These are phyloP conservation scores for Ustilago loliicola DNA, from an alignment of 1,284 basidiomycete genomes.

Conservation along the genomic window DNA sequence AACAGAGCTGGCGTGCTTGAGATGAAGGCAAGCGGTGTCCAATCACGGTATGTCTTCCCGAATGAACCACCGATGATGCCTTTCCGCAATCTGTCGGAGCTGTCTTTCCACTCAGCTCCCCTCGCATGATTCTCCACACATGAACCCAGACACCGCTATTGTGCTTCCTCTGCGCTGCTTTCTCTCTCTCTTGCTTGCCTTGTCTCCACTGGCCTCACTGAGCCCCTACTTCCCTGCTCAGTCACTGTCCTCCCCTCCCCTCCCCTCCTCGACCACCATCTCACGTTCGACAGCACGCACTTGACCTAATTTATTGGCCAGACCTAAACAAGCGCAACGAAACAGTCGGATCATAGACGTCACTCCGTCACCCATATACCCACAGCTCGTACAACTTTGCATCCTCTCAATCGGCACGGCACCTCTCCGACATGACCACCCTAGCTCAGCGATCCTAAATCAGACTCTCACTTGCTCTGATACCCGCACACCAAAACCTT, in stretches of 20 bases:
- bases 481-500: neutral
- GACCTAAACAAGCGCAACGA: too few relatives aligned
- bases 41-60: neutral
- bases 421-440: conserved; percentile 10
- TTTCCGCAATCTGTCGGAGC: conserved; percentile 8
- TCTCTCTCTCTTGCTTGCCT: neutral
- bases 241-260: neutral
- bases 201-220: neutral
- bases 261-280: neutral
- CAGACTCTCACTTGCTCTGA: neutral
- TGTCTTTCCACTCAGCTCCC: neutral
- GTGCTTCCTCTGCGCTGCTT: neutral
- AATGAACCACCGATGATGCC: too few relatives aligned
- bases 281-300: neutral
- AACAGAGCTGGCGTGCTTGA: too few relatives aligned
- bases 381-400: neutral
- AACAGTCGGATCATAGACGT: too few relatives aligned
- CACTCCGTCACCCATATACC: neutral
- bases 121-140: neutral
- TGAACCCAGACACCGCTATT: neutral
- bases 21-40: neutral
- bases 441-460: neutral
- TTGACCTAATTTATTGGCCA: neutral
- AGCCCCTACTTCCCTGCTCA: neutral
- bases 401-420: neutral